phyloP scores from a whole-genome alignment of 352 stramenopile species.

The Globisporangium parvum region DNA sequence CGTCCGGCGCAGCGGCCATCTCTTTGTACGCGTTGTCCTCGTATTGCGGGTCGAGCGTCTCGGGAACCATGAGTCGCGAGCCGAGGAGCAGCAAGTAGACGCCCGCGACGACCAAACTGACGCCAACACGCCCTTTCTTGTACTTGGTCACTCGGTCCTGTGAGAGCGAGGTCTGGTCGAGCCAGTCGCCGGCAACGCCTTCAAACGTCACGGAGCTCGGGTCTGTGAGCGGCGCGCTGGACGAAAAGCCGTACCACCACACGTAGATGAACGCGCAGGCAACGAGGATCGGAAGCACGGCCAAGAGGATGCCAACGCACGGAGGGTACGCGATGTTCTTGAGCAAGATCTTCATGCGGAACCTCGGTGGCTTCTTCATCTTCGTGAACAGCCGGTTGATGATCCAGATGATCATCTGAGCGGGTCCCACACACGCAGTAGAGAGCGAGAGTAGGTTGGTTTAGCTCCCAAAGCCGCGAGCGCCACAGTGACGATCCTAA shows the following conservation, averaged over 20 bases:
- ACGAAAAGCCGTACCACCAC: slow-evolving; percentile 76
- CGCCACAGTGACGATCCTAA: neutral
- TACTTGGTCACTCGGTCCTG: slow-evolving; percentile 70
- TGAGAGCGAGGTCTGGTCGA: slow-evolving; percentile 86
- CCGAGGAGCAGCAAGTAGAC: slow-evolving; percentile 75
- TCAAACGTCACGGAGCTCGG: slow-evolving; percentile 80
- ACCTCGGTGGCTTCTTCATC: slow-evolving; percentile 92
- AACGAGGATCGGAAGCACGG: slow-evolving; percentile 46
- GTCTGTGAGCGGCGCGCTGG: slow-evolving; percentile 30
- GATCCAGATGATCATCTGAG: slow-evolving; percentile 85
- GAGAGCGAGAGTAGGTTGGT: neutral
- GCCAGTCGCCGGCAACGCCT: slow-evolving; percentile 74
- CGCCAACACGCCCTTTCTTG: slow-evolving; percentile 81
- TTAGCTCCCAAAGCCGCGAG: neutral
- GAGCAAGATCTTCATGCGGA: slow-evolving; percentile 89
- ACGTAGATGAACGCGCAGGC: slow-evolving; percentile 63
- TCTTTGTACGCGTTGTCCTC: slow-evolving; percentile 79
- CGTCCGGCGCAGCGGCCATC: slow-evolving; percentile 33
- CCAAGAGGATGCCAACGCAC: slow-evolving; percentile 73
- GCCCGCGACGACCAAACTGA: slow-evolving; percentile 76
- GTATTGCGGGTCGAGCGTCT: slow-evolving; percentile 70
- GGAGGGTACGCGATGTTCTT: slow-evolving; percentile 86
- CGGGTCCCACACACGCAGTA: neutral
- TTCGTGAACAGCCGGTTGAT: slow-evolving; percentile 95
- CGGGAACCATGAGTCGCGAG: slow-evolving; percentile 71